Evolutionary conservation across 805 yeast genomes (phyloP).

Genomic region (Barnettozyma vustinii): DNA sequence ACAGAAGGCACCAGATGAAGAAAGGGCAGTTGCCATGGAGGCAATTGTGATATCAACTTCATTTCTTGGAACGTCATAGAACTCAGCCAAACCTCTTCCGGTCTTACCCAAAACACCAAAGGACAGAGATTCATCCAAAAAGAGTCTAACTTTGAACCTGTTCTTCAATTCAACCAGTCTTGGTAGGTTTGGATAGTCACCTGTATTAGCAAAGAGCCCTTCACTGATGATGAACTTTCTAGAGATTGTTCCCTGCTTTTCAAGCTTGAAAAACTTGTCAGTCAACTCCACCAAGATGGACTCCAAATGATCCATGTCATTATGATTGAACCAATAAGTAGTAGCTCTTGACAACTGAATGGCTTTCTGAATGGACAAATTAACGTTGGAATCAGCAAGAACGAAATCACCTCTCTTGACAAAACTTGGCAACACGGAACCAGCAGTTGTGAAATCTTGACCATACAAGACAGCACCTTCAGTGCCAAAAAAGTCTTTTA

Average conservation of each 20-base stretch:
- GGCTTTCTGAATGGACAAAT: constrained; percentile 81
- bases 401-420: constrained; percentile 92
- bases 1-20: constrained; percentile 90
- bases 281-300: constrained; percentile 47
- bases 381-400: constrained; percentile 77
- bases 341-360: constrained; percentile 81
- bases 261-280: constrained; percentile 26
- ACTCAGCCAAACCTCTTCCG: constrained; percentile 85
- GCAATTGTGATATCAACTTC: constrained; percentile 80
- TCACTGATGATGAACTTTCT: constrained; percentile 91
- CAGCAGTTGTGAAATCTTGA: constrained; percentile 83
- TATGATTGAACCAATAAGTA: constrained; percentile 70
- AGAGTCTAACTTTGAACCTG: constrained; percentile 77
- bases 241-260: constrained; percentile 57
- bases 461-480: constrained; percentile 84
- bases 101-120: constrained; percentile 79
- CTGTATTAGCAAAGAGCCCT: constrained; percentile 76
- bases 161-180: constrained; percentile 68
- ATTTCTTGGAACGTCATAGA: constrained; percentile 56
- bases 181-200: constrained; percentile 72
- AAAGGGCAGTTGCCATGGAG: constrained; percentile 74
- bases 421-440: constrained; percentile 89
- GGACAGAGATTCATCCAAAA: constrained; percentile 83
- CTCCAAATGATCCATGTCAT: constrained; percentile 80
- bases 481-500: constrained; percentile 70